These are phyloP conservation scores for Plantago major DNA, from an alignment of 257 asterid species.

Conservation along the genomic window DNA sequence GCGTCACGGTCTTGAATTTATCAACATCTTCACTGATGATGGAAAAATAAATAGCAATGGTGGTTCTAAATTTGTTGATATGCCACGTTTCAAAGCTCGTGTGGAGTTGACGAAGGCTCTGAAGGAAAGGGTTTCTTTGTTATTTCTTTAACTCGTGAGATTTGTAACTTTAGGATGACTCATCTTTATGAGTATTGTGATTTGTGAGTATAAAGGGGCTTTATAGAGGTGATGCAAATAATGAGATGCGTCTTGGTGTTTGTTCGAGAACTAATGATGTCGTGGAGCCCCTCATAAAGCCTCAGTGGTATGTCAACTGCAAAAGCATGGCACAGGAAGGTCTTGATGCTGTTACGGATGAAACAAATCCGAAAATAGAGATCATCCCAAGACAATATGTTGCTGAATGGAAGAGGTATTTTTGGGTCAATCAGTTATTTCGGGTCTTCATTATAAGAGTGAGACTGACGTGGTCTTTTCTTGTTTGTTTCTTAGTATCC, in stretches of 20 bases:
- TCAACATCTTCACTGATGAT: slow-evolving; percentile 89
- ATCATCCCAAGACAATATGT: slow-evolving; percentile 80
- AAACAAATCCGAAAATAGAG: slow-evolving; percentile 49
- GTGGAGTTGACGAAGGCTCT: slow-evolving; percentile 70
- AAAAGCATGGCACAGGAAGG: slow-evolving; percentile 76
- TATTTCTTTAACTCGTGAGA: background rate
- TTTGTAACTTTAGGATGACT: background rate
- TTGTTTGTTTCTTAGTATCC: too few relatives aligned
- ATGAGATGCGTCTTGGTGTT: slow-evolving; percentile 93
- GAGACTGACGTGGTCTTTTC: too few relatives aligned
- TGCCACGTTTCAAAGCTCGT: slow-evolving; percentile 92
- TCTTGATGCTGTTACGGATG: slow-evolving; percentile 72
- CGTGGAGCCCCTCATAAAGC: slow-evolving; percentile 93
- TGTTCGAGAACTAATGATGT: slow-evolving; percentile 90
- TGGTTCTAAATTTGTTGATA: slow-evolving; percentile 62
- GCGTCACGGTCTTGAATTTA: slow-evolving; percentile 79
- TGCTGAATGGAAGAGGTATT: slow-evolving; percentile 92
- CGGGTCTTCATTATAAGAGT: background rate
- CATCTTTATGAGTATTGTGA: background rate
- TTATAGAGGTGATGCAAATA: slow-evolving; percentile 63
- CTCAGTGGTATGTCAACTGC: slow-evolving; percentile 96
- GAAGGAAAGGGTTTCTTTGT: slow-evolving; percentile 50
- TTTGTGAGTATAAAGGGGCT: slow-evolving; percentile 47
- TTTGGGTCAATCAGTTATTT: slow-evolving; percentile 12
- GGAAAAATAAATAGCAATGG: slow-evolving; percentile 91